phyloP scores from a whole-genome alignment of 2,329 filamentous ascomycete genomes.

The Colletotrichum sidae region DNA sequence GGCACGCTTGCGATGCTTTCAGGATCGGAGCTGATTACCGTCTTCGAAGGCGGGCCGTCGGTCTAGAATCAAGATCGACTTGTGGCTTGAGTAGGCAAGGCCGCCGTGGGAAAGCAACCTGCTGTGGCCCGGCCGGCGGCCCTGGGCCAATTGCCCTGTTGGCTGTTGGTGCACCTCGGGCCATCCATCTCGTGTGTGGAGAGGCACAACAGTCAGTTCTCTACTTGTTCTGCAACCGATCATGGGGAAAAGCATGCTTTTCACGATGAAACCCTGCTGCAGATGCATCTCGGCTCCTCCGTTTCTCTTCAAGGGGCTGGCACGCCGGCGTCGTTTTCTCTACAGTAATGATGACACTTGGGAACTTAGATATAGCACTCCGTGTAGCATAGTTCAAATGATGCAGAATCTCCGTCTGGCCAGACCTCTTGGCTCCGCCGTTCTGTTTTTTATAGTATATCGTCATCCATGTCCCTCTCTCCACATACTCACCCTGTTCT shows the following conservation, averaged over 20 bases:
- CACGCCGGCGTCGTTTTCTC: not conserved
- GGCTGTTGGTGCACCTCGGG: too few species aligned
- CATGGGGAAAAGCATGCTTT: too few species aligned
- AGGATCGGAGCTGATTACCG: conserved; percentile 8
- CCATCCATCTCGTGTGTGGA: too few species aligned
- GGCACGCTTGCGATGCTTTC: too few species aligned
- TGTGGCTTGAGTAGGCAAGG: conserved; percentile 12
- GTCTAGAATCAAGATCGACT: conserved; percentile 4
- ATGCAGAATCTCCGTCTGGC: not conserved
- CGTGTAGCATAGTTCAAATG: too few species aligned
- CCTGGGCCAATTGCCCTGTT: too few species aligned
- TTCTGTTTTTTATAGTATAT: not conserved
- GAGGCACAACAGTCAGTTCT: too few species aligned
- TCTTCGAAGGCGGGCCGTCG: conserved; percentile 7
- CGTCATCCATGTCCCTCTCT: conserved; percentile 18
- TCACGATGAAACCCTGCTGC: conserved; percentile 6
- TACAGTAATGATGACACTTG: too few species aligned
- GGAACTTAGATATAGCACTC: too few species aligned
- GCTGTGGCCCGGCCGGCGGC: too few species aligned
- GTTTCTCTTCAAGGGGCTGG: not conserved
- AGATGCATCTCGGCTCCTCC: conserved; percentile 13
- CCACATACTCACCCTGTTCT: conserved; percentile 31
- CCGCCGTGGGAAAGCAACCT: not conserved
- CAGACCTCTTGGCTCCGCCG: conserved; percentile 5
- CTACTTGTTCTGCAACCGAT: too few species aligned